Percentiles rank a stretch among this genome's conserved stretches.
These are phyloP conservation scores for Pyrus communis DNA, from an alignment of 306 rosid genomes.

Conservation along the genomic window DNA sequence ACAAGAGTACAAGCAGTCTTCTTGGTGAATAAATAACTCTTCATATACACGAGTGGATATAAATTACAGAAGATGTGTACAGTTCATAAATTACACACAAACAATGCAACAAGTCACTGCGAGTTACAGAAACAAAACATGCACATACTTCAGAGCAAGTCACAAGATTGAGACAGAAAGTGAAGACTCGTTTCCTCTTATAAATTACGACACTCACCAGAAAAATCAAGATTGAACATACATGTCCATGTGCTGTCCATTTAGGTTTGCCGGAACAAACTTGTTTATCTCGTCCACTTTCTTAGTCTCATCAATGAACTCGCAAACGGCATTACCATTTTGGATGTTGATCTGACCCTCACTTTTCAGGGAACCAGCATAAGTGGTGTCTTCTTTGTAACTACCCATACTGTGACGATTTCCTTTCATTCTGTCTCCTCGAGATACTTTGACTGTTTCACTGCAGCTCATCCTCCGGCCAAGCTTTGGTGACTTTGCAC, in stretches of 20 bases:
- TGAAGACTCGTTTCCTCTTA: slow-evolving; percentile 31
- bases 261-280: slow-evolving; percentile 13
- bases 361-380: background rate
- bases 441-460: slow-evolving; percentile 31
- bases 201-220: slow-evolving; percentile 43
- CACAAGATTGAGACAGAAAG: slow-evolving; percentile 19
- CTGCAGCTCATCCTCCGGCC: slow-evolving; percentile 72
- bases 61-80: slow-evolving; percentile 60
- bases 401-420: slow-evolving; percentile 27
- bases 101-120: slow-evolving; percentile 49
- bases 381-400: slow-evolving; percentile 21
- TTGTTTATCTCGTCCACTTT: slow-evolving; percentile 29
- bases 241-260: slow-evolving; percentile 44
- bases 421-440: slow-evolving; percentile 38
- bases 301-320: slow-evolving; percentile 24
- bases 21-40: slow-evolving; percentile 6
- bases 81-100: slow-evolving; percentile 36
- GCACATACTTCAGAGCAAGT: slow-evolving; percentile 29
- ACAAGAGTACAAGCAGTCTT: background rate
- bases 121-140: slow-evolving; percentile 28
- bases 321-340: slow-evolving; percentile 22
- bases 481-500: slow-evolving; percentile 94
- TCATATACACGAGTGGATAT: slow-evolving; percentile 21
- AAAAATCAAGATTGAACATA: slow-evolving; percentile 32
- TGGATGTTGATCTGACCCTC: slow-evolving; percentile 26